Base-by-base conservation (phyloP, 2,329 filamentous ascomycete genomes). In the Aspergillus fischeri region DNA sequence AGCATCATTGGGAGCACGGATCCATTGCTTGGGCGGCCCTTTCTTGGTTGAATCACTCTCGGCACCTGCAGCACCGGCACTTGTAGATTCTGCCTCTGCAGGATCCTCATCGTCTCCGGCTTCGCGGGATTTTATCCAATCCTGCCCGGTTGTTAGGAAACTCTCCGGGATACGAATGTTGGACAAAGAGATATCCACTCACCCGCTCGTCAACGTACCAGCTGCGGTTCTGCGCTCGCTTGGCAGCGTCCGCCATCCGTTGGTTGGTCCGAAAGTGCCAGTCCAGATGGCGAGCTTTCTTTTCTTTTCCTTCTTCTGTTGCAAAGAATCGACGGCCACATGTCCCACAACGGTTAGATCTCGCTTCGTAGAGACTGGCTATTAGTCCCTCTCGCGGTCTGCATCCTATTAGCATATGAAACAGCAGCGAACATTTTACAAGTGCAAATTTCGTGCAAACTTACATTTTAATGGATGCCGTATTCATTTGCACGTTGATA, bases 261-360 rank as follows among this genome's bases (percentile, higher is more conserved):
- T 92, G 89, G 69, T 97, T 93, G 25, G 93, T 92, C 56, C 89
- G 87, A 77, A 99, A 99, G 75, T 99, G 94, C 94, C 94, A 99
- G 75, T 99, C 94, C 80, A 99, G 87, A 71, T 99, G 94, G 3
- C 88, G 86, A 25, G 88, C 90, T 78, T 97, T 97, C 78, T 89
- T 90, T 70, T 88, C 87, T 67, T 86, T 89, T 11, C 93, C 93
- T 62, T 90, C 86, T 11, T 87, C 85, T 51, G 90, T 90, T 4
- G 84, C 84, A 54, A 83, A 83, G 73, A 99, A 99, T 2, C 94
- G 87, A 58, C 92, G 85, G 25, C 93, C 94, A 71, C 94, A 99
- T 58, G 93, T 93, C 11, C 88, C 90, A 73, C 94, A 99, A 56
- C 92, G 90, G 58, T 92, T 90, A 0, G 93, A 90, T 42, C 91